Evolutionary conservation across 1,284 basidiomycete species (phyloP), one percentile per base, ranked within the genome.

Genomic region (Malassezia psittaci): DNA sequence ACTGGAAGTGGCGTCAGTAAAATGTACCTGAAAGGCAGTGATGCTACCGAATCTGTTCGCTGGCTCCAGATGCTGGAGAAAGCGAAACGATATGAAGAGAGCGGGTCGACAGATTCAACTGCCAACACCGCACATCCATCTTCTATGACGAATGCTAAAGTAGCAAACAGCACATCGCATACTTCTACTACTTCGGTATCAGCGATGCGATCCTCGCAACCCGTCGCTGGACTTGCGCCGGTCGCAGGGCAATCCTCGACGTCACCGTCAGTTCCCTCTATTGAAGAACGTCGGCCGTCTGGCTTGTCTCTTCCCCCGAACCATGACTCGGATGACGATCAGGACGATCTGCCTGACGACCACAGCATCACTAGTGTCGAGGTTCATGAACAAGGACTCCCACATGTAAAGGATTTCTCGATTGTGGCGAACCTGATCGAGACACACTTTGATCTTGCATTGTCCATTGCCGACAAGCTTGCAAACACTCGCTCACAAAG

Each of bases 21-120:
- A 72, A 88, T 90, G 82, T 94, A 87, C 72, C 81, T 96, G 73
- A 88, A 88, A 63, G 90, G 90, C 0, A 88, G 85, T 57, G 88
- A 64, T 42, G 54, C 65, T 10, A 66, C 70, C 36, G 71, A 74
- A 46, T 62, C 69, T 15, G 64, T 65, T 15, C 59, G 68, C 10
- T 74, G 71, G 71, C 65, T 74, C 5, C 69, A 72, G 47, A 61
- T 72, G 33, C 62, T 74, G 4, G 63, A 67, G 42, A 68, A 70
- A 59, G 65, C 68, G 35, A 59, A 65, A 18, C 65, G 67, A 10
- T 64, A 49, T 47, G 67, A 60, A 48, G 64, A 54, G 19, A 64
- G 63, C 13, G 41, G 41, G 9, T 24, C 11, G 2, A n/a, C 39
- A 15, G 16, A 41, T 9, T 10, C 39, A 2, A 21, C 13, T 9